phyloP scores from a whole-genome alignment of 2,329 filamentous ascomycete species.

The Capronia americana region DNA sequence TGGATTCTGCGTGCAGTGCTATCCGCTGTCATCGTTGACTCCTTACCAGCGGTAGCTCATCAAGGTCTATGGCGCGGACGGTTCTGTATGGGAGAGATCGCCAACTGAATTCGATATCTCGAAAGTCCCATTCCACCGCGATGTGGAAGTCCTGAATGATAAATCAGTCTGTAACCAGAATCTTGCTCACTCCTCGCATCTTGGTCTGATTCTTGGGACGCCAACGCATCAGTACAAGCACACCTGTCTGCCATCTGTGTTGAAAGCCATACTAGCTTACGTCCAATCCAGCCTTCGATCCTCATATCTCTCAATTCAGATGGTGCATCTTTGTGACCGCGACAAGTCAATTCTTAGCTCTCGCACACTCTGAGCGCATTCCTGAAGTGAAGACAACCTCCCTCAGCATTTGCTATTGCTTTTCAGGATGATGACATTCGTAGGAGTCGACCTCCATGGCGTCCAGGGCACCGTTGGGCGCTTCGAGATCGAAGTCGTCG shows the following conservation, averaged over 20 bases:
- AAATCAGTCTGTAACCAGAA: neutral
- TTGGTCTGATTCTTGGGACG: neutral
- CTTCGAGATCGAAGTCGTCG: neutral
- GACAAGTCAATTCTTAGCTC: too few species aligned
- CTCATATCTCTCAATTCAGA: neutral
- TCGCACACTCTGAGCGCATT: too few species aligned
- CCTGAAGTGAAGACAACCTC: too few species aligned
- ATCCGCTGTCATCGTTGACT: neutral
- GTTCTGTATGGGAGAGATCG: neutral
- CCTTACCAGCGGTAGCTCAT: neutral
- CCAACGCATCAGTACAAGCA: neutral
- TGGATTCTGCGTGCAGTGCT: neutral
- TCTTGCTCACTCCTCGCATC: neutral
- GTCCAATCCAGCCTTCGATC: neutral
- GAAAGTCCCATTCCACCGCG: neutral
- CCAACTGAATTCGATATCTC: neutral
- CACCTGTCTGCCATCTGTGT: neutral
- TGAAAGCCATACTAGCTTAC: neutral
- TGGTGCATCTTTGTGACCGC: too few species aligned
- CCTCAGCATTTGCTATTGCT: too few species aligned
- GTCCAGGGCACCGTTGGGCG: neutral
- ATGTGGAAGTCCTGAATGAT: neutral
- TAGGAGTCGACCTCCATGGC: neutral
- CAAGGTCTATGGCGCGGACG: neutral
- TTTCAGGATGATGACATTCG: neutral